These are phyloP conservation scores for Vitis rotundifolia DNA, from an alignment of 164 flowering plant species.

Conservation along the genomic window DNA sequence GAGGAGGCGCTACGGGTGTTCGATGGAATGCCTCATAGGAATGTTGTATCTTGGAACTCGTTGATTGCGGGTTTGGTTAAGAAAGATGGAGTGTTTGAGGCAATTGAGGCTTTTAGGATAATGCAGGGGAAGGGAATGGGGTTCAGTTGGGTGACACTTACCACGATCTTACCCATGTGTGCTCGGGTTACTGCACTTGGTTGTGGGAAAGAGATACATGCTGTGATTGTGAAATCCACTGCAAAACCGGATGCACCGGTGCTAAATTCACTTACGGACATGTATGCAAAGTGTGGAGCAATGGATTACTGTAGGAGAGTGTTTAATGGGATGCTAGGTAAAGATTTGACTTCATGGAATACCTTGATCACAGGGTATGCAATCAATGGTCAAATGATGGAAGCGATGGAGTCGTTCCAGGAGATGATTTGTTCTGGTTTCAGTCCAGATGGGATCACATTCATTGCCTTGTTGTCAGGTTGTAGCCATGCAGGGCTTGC, in stretches of 20 bases:
- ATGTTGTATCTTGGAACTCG: conserved; percentile 46
- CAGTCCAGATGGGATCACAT: conserved; percentile 37
- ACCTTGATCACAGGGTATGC: conserved; percentile 40
- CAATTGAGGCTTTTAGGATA: conserved; percentile 23
- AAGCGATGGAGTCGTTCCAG: conserved; percentile 31
- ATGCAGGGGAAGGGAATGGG: conserved; percentile 31
- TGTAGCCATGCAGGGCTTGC: conserved; percentile 42
- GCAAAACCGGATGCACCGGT: conserved; percentile 25
- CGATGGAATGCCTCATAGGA: conserved; percentile 40
- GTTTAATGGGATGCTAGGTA: conserved; percentile 28
- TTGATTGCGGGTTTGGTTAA: conserved; percentile 28
- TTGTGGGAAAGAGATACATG: conserved; percentile 43
- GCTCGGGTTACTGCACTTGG: conserved; percentile 25
- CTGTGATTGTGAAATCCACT: conserved; percentile 32
- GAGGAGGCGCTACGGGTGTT: conserved; percentile 34
- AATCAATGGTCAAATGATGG: conserved; percentile 28
- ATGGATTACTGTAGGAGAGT: conserved; percentile 31
- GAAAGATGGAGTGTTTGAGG: conserved; percentile 21
- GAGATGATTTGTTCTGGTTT: conserved; percentile 31
- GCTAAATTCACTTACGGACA: conserved; percentile 41
- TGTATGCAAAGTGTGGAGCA: conserved; percentile 48
- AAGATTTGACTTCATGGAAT: conserved; percentile 46
- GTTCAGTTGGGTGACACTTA: conserved; percentile 46
- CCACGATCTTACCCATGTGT: conserved; percentile 32
- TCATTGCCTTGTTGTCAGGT: conserved; percentile 42